Conservation (phyloP, 257 asterid species). For the Lavandula angustifolia region DNA sequence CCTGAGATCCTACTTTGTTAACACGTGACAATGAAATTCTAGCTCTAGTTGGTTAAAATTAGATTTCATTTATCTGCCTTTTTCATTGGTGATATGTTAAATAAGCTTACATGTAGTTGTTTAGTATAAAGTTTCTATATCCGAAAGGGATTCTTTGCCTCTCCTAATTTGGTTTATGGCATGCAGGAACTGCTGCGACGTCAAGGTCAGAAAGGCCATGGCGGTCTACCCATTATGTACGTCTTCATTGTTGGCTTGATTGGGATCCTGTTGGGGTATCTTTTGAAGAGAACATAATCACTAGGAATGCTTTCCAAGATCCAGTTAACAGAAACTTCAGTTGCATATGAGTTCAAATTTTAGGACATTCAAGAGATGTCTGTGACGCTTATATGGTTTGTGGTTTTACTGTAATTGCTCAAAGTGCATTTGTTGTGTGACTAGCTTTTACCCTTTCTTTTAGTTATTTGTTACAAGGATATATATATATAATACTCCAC, state of each 20-base stretch:
- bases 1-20: not conserved
- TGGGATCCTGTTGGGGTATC: slow-evolving; percentile 81
- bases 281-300: slow-evolving; percentile 64
- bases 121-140: not conserved
- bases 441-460: slow-evolving; percentile 31
- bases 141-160: too few relatives aligned
- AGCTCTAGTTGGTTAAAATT: too few relatives aligned
- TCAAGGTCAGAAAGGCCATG: slow-evolving; percentile 50
- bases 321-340: slow-evolving; percentile 27
- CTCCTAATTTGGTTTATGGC: slow-evolving; percentile 7
- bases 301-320: slow-evolving; percentile 1
- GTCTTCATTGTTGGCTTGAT: slow-evolving; percentile 71
- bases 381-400: slow-evolving; percentile 38
- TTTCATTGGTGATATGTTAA: not conserved
- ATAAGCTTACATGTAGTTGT: not conserved
- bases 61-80: not conserved
- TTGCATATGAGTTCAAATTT: slow-evolving; percentile 34
- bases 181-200: slow-evolving; percentile 81
- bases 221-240: slow-evolving; percentile 71
- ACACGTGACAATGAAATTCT: not conserved
- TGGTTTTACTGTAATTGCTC: slow-evolving; percentile 43
- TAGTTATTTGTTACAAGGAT: slow-evolving; percentile 20
- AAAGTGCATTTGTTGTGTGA: slow-evolving; percentile 49
- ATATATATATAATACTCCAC: not conserved
- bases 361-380: slow-evolving; percentile 48